Evolutionary conservation across 2,329 filamentous ascomycete species (phyloP).

Genomic region (Fonsecaea nubica): DNA sequence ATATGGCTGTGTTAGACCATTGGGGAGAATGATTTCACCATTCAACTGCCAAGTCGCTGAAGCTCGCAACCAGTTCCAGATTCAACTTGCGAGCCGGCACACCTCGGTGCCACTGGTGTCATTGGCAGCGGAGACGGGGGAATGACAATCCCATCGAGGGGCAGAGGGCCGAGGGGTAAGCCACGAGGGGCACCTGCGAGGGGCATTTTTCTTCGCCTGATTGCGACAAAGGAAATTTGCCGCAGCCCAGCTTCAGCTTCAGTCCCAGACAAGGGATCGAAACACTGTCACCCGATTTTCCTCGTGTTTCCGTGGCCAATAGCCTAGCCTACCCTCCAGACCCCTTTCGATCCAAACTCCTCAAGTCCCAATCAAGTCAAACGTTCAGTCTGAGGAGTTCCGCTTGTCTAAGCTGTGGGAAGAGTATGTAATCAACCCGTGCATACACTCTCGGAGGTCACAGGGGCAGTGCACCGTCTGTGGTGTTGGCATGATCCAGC

Average conservation of each 20-base stretch:
- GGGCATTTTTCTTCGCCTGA: neutral
- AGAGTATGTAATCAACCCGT: conserved; percentile 33
- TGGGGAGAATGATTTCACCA: neutral
- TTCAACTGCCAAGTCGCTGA: neutral
- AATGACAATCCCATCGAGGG: neutral
- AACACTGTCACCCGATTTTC: conserved; percentile 3
- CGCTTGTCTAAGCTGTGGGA: conserved; percentile 19
- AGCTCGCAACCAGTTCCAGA: neutral
- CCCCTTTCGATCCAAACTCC: neutral
- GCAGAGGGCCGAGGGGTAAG: neutral
- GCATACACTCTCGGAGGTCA: conserved; percentile 17
- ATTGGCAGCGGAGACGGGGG: neutral
- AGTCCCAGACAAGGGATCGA: neutral
- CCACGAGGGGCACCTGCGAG: neutral
- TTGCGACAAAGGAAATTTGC: neutral
- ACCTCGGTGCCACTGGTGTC: neutral
- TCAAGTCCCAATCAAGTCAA: conserved; percentile 18
- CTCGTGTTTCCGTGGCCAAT: neutral
- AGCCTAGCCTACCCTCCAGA: neutral
- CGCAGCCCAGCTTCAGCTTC: neutral
- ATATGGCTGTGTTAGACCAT: neutral
- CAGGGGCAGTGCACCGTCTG: conserved; percentile 21
- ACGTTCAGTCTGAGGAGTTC: conserved; percentile 1
- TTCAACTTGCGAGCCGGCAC: neutral
- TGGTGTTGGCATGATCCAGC: neutral